These are phyloP conservation scores for Cyberlindnera sargentensis DNA, from an alignment of 805 yeast species.

Conservation along the genomic window DNA sequence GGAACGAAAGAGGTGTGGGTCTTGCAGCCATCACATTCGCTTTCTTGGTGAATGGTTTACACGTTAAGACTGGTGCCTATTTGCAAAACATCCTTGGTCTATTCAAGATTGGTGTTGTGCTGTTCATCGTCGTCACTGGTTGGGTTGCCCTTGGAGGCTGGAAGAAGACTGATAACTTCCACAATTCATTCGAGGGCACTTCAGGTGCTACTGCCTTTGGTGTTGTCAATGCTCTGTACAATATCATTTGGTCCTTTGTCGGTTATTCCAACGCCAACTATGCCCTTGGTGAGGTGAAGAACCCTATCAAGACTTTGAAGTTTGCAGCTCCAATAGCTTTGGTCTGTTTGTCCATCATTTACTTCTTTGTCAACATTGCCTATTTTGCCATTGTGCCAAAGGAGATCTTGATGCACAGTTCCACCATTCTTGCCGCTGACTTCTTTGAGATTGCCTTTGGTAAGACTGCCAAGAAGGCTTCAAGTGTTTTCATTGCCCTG, in stretches of 20 bases:
- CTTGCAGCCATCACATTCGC: conserved; percentile 68
- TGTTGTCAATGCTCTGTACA: conserved; percentile 68
- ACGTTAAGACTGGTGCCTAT: conserved; percentile 59
- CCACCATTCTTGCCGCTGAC: conserved; percentile 67
- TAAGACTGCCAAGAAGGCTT: conserved; percentile 57
- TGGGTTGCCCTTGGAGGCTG: conserved; percentile 81
- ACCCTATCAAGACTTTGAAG: conserved; percentile 63
- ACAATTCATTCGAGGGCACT: conserved; percentile 49
- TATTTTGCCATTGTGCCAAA: conserved; percentile 78
- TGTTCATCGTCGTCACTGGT: conserved; percentile 68
- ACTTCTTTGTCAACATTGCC: conserved; percentile 71
- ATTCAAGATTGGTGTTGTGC: conserved; percentile 64
- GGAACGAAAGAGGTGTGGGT: conserved; percentile 77
- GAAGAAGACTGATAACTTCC: conserved; percentile 52
- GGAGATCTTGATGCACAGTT: conserved; percentile 51
- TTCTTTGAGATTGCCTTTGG: conserved; percentile 73
- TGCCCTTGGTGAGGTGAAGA: conserved; percentile 71
- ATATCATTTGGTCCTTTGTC: conserved; percentile 78
- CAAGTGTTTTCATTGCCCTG: conserved; percentile 79
- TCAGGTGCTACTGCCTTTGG: conserved; percentile 55
- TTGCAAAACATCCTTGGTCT: conserved; percentile 62
- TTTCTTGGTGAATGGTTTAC: conserved; percentile 52
- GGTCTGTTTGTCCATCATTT: conserved; percentile 50
- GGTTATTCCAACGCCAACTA: conserved; percentile 82
- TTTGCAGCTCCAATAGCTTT: conserved; percentile 74